Conservation (phyloP, 202 grass and related monocot genomes). For the Panicum hallii region DNA sequence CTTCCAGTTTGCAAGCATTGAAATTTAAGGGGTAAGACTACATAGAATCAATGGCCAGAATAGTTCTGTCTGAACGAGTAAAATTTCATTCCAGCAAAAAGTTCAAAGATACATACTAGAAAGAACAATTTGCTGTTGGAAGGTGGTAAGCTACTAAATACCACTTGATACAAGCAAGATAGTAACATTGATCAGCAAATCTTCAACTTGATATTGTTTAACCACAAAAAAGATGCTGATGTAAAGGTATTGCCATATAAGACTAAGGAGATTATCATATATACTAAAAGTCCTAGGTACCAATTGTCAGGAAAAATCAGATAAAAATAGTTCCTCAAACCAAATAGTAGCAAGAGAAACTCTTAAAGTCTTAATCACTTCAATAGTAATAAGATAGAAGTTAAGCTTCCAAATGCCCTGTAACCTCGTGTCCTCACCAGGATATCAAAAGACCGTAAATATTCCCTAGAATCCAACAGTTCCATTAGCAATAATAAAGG, state of each 20-base stretch:
- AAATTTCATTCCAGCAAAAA: neutral
- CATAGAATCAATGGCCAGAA: neutral
- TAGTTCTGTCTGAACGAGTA: neutral
- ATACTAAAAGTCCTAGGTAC: neutral
- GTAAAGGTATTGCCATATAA: neutral
- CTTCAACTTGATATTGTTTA: neutral
- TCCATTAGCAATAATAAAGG: neutral
- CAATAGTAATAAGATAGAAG: neutral
- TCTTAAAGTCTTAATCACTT: neutral
- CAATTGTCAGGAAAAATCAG: neutral
- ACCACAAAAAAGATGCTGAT: conserved; percentile 1
- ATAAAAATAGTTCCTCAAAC: neutral
- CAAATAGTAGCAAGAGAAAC: neutral
- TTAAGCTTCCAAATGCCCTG: neutral
- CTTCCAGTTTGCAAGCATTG: neutral
- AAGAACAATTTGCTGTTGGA: neutral
- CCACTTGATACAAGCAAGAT: neutral
- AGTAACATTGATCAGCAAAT: neutral
- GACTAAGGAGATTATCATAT: neutral
- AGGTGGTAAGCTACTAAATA: neutral
- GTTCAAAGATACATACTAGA: neutral
- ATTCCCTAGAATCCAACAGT: neutral
- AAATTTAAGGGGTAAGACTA: neutral
- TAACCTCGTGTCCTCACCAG: neutral
- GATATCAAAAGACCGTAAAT: neutral